Evolutionary conservation across 2,329 filamentous ascomycete species (phyloP), one percentile per base, ranked within the genome.

Genomic region (Paraphaeosphaeria sporulosa): DNA sequence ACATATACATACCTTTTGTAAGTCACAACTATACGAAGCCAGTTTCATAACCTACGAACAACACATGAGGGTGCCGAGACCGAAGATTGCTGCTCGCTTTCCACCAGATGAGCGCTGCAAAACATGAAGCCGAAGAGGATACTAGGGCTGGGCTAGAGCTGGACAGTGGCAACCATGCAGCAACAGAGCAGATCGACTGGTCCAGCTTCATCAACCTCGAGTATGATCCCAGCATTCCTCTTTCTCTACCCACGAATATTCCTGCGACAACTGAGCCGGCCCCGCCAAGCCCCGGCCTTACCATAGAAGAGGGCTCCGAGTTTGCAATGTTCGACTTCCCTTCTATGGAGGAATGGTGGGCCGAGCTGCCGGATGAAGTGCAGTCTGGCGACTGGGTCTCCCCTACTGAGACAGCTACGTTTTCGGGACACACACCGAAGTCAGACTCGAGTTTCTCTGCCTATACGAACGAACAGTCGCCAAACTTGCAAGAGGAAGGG

Each of bases 271-370:
- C n/a, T 19, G 38, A 46, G 15, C 17, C 4, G 25, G 4, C 1
- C 5, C 25, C 25, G 12, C 38, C 19, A 19, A 1, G 15, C 27
- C 27, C 6, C 15, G 15, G n/a, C n/a, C 23, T 6, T 30, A 19
- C 4, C 13, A 17, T 13, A 13, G 27, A 32, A 15, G 25, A 54
- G 34, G 4, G 9, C 3, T 44, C 40, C 25, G 42, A n/a, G 0
- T 44, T 54, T 17, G 51, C 51, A 12, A 25, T 17, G 7, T 38
- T 46, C n/a, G 40, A 44, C 6, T 44, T 46, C 19, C 40, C 51
- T 44, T 36, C 51, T n/a, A 19, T 54, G 40, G 51, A 54, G 7
- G 51, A 54, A n/a, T 54, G 51, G 51, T 54, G 51, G 51, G 38
- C 51, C 27, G 51, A 54, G 38, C 38, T 54, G 15, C 51, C 51